Evolutionary conservation across 1,139 yeast genomes (phyloP).

Genomic region (Debaryomyces coudertii): DNA sequence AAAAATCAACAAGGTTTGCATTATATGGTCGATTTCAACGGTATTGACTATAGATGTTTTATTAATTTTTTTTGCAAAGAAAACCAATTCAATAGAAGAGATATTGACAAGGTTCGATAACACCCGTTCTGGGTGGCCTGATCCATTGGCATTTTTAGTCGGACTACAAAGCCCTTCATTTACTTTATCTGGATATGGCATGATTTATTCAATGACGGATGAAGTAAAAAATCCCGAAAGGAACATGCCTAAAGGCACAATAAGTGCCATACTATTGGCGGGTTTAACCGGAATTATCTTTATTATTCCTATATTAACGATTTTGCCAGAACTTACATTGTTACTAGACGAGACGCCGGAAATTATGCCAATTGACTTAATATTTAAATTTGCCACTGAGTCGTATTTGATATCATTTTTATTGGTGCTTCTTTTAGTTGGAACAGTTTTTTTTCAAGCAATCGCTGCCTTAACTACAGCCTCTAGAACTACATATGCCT

Average conservation of each 20-base stretch:
- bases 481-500: constrained; percentile 82
- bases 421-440: constrained; percentile 65
- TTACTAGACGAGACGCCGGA: constrained; percentile 64
- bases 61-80: constrained; percentile 60
- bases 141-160: constrained; percentile 63
- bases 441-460: constrained; percentile 75
- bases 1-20: constrained; percentile 64
- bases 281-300: constrained; percentile 70
- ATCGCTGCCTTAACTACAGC: constrained; percentile 84
- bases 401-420: constrained; percentile 69
- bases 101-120: constrained; percentile 74
- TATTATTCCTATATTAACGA: constrained; percentile 69
- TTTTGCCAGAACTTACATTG: constrained; percentile 63
- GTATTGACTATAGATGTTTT: constrained; percentile 69
- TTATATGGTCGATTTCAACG: constrained; percentile 73
- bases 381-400: constrained; percentile 70
- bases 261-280: constrained; percentile 65
- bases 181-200: constrained; percentile 81
- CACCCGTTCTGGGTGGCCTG: constrained; percentile 73
- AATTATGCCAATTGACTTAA: constrained; percentile 65
- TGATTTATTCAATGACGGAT: constrained; percentile 80
- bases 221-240: constrained; percentile 77
- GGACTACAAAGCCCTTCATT: constrained; percentile 81
- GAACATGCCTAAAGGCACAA: constrained; percentile 77
- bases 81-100: constrained; percentile 60